Base-by-base conservation (phyloP, 805 yeast genomes). In the Kluyveromyces dobzhanskii region DNA sequence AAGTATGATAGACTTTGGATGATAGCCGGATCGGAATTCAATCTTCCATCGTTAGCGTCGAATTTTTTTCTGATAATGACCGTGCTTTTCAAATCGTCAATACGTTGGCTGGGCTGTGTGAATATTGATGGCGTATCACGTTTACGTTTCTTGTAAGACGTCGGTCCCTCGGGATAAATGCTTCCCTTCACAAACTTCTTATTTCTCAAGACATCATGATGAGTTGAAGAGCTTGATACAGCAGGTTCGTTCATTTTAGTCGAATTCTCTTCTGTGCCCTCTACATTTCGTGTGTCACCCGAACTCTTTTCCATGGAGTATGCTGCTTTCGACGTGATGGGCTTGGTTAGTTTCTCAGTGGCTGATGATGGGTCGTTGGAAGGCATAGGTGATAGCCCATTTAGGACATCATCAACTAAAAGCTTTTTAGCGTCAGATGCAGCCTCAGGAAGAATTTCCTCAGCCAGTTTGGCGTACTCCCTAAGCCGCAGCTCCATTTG, bases 1-100 rank as follows among this genome's bases (percentile, higher is more conserved):
- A 78, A 51, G 39, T 59, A 57, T 3, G 63, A 59, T n/a, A 61
- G 44, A 12, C 62, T 49, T 34, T 53, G 48, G 10, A 60, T 38
- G 12, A 60, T 51, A 23, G 44, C 44, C 8, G 58, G 53, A 42
- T 59, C 62, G 17, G 50, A 56, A 36, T 54, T 56, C 3, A 57
- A 33, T 32, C 46, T 45, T 24, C 49, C 45, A n/a, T 32, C 36
- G 4, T 33, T 43, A 29, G 34, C 35, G 19, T 32, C 35, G 10
- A 51, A 34, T 7, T 24, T 17, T 5, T 24, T 34, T 34, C 62
- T 50, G 18, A 54, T 53, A 28, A 59, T 59, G 7, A 57, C 57
- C 4, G 62, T 54, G 2, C 62, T 59, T 24, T 56, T 51, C 41
- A 59, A 40, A 43, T 59, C 64, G 0, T 54, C 39, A n/a, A 59